Percentiles rank a stretch among this genome's conserved stretches.
Conservation (phyloP, 306 rosid species). For the Biancaea sappan region DNA sequence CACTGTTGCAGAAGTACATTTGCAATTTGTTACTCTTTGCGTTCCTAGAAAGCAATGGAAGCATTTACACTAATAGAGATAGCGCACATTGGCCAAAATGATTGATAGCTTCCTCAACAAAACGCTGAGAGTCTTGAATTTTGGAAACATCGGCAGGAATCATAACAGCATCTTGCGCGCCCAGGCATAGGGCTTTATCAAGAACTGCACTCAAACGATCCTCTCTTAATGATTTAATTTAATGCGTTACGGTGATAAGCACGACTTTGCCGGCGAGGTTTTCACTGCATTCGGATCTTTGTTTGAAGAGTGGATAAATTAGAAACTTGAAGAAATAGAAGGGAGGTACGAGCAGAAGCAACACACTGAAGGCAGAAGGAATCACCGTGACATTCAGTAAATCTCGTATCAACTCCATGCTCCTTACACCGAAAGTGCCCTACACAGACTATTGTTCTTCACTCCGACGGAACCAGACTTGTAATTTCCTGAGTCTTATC, state of each 20-base stretch:
- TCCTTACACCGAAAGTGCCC: not conserved
- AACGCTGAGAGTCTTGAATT: not conserved
- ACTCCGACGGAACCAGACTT: no score
- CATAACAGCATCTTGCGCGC: not conserved
- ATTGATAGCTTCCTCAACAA: not conserved
- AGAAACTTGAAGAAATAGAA: not conserved
- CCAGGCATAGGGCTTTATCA: not conserved
- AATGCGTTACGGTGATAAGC: conserved; percentile 2
- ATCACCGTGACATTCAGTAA: not conserved
- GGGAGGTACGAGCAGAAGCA: not conserved
- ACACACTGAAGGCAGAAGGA: not conserved
- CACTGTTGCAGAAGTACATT: not conserved
- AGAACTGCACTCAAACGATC: not conserved
- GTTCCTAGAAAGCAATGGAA: not conserved
- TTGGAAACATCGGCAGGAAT: conserved; percentile 23
- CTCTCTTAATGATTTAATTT: not conserved
- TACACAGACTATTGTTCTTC: not conserved
- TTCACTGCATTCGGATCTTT: not conserved
- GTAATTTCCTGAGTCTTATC: no score
- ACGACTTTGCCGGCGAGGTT: conserved; percentile 13
- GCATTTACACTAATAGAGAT: not conserved
- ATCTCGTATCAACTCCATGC: not conserved
- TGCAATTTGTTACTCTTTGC: not conserved
- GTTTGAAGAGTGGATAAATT: not conserved
- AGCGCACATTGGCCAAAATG: conserved; percentile 11